Base-by-base conservation (phyloP, 2,329 filamentous ascomycete species). In the Apiospora arundinis region DNA sequence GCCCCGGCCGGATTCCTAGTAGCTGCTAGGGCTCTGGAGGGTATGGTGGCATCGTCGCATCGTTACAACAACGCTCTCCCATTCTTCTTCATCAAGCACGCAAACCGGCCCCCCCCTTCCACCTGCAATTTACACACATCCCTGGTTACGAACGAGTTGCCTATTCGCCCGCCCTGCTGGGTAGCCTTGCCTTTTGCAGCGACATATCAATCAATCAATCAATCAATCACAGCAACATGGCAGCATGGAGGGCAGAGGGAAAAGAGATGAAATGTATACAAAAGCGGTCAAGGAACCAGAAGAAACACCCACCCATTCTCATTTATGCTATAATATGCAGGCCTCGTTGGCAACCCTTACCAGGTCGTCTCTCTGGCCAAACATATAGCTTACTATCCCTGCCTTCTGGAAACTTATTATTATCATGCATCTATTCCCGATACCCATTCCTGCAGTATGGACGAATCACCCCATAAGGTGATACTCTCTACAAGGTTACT, bases 71-170 rank as follows among this genome's bases (percentile, higher is more conserved):
- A 37, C 28, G 52, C 52, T 60, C 52, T 48, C 23, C 23, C 49
- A 21, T 63, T 32, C 42, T 45, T 45, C 45, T 48, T 56, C 49
- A 21, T 63, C 56, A 40, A 9, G 18, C 56, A 63, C 56, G 32
- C 56, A n/a, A 40, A 60, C 28, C 52, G 56, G 32, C 56, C 32
- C 28, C 52, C 56, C 56, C 32, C 28, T 63, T n/a, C 14, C 2
- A 21, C 56, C 56, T 63, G 56, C 28, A 63, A 63, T 63, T 40
- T 63, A 18, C 56, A 40, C 56, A 23, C 56, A n/a, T 37, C 52
- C 52, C 28, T 60, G 52, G 25, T 25, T 18, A 18, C 23, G 12
- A 32, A 2, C 40, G 8, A 56, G 49, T 25, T 16, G 25, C 49
- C 25, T 14, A 18, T 28, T 23, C 6, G n/a, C 1, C 21, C 21